These are phyloP conservation scores for Mortierella sp. DNA, from an alignment of 371 early-diverging fungal species.

Conservation along the genomic window DNA sequence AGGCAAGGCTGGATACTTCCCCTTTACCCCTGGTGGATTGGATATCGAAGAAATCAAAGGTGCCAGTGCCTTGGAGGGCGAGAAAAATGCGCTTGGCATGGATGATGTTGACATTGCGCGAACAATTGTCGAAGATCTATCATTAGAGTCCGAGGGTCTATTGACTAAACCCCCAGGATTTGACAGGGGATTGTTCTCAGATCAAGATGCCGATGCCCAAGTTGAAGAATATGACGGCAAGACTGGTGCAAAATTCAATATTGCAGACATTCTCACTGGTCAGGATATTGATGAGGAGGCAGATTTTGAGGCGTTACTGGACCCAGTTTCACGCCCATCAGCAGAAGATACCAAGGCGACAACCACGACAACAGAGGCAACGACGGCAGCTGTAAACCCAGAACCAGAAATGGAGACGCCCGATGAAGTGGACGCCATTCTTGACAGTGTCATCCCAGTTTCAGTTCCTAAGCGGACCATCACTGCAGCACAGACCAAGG, in stretches of 20 bases:
- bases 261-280: constrained; percentile 69
- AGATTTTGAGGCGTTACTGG: constrained; percentile 44
- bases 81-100: constrained; percentile 55
- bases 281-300: constrained; percentile 41
- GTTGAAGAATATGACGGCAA: neutral
- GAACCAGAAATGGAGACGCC: constrained; percentile 7
- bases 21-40: constrained; percentile 84
- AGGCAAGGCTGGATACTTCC: constrained; percentile 78
- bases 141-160: constrained; percentile 45
- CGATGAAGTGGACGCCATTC: constrained; percentile 45
- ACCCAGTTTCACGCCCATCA: constrained; percentile 28
- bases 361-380: neutral
- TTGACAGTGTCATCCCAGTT: constrained; percentile 31
- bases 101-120: constrained; percentile 64
- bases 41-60: constrained; percentile 50
- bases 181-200: constrained; percentile 63
- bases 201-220: constrained; percentile 9
- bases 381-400: neutral
- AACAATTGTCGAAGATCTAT: constrained; percentile 45
- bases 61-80: constrained; percentile 22
- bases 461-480: constrained; percentile 26
- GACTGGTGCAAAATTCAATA: constrained; percentile 59
- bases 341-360: neutral
- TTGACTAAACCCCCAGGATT: constrained; percentile 75
- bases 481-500: constrained; percentile 48